Evolutionary conservation across 2,329 filamentous ascomycete genomes (phyloP).

Genomic region (Diplodia sapinea): DNA sequence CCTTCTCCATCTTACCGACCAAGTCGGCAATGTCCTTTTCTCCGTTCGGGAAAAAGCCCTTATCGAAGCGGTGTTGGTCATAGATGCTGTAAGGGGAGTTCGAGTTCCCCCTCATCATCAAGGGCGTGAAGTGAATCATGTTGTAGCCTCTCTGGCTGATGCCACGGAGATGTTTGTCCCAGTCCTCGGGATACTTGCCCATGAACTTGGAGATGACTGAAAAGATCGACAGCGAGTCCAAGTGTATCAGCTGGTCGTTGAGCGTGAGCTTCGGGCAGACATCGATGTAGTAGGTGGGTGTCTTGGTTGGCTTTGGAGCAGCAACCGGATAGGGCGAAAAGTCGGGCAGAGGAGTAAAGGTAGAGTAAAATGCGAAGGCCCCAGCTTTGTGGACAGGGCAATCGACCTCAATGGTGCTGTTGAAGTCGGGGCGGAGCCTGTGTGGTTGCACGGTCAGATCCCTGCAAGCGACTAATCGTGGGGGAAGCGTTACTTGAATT

Average conservation of each 20-base stretch:
- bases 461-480: neutral
- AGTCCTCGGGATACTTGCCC: conserved; percentile 87
- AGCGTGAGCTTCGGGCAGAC: conserved; percentile 82
- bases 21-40: conserved; percentile 80
- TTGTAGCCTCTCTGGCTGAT: conserved; percentile 95
- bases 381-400: conserved; percentile 82
- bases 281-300: conserved; percentile 88
- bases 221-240: conserved; percentile 88
- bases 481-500: conserved; percentile 76
- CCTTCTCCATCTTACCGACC: conserved; percentile 79
- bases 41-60: conserved; percentile 78
- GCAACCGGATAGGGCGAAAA: conserved; percentile 67
- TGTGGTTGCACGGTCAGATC: conserved; percentile 18
- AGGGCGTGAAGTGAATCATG: conserved; percentile 97
- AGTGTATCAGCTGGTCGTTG: conserved; percentile 74
- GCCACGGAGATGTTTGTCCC: conserved; percentile 85
- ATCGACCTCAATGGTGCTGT: conserved; percentile 86
- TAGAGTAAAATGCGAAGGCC: conserved; percentile 92
- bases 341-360: conserved; percentile 83
- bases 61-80: conserved; percentile 88
- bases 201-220: conserved; percentile 98
- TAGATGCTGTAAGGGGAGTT: conserved; percentile 98
- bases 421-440: conserved; percentile 91
- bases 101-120: conserved; percentile 85
- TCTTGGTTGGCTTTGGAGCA: conserved; percentile 66